These are phyloP conservation scores for Pseudogymnoascus pannorum DNA, from an alignment of 2,329 filamentous ascomycete species.

Conservation along the genomic window DNA sequence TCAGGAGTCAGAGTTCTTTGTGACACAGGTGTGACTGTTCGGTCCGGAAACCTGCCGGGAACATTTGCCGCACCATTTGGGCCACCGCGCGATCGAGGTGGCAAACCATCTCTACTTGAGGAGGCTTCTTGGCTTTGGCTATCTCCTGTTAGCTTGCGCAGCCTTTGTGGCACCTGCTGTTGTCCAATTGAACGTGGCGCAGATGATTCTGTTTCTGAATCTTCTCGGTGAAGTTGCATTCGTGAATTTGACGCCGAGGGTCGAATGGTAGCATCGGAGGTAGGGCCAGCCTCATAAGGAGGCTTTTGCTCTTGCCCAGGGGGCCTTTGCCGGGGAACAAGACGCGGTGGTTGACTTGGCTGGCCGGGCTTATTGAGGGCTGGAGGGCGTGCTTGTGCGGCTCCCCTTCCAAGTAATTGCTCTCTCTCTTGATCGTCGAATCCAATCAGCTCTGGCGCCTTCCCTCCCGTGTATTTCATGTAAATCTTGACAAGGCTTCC, in stretches of 20 bases:
- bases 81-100: conserved; percentile 26
- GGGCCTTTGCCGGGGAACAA: background rate
- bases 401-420: conserved; percentile 55
- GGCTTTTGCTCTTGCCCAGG: background rate
- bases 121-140: conserved; percentile 30
- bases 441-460: conserved; percentile 68
- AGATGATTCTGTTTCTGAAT: conserved; percentile 23
- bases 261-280: background rate
- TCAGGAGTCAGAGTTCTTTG: conserved; percentile 25
- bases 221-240: conserved; percentile 21
- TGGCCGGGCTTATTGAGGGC: conserved; percentile 18
- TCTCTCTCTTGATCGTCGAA: conserved; percentile 78
- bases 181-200: conserved; percentile 17
- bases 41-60: conserved; percentile 27
- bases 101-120: conserved; percentile 25
- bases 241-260: conserved; percentile 22
- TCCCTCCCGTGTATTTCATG: conserved; percentile 88
- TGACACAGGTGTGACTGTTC: conserved; percentile 25
- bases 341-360: conserved; percentile 14
- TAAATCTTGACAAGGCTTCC: conserved; percentile 94
- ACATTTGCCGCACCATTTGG: conserved; percentile 23
- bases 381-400: conserved; percentile 18
- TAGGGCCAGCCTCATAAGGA: background rate
- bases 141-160: conserved; percentile 21
- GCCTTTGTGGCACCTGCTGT: conserved; percentile 19